Conservation (phyloP, 139 green algal species). For the Micractinium conductrix region DNA sequence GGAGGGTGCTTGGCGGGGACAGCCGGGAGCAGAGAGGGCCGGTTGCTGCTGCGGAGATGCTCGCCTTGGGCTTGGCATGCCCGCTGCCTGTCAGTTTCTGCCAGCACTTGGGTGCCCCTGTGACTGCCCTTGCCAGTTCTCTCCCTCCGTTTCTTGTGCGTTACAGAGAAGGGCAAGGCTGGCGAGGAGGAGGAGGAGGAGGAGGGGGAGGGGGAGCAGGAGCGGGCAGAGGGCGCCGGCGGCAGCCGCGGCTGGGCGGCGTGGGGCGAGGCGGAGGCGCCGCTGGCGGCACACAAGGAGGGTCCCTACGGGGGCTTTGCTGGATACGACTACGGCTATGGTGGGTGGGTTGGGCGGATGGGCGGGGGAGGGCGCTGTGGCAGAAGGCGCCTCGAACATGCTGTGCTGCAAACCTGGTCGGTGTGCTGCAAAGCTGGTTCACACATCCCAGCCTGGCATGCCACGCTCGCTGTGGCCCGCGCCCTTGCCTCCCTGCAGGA, state of each 20-base stretch:
- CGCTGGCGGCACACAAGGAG: not conserved
- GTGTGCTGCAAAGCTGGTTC: too few relatives aligned
- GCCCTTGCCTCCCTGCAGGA: too few relatives aligned
- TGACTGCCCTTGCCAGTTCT: not conserved
- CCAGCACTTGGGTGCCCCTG: not conserved
- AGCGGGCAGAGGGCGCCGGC: not conserved
- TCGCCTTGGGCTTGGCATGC: too few relatives aligned
- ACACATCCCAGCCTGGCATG: too few relatives aligned
- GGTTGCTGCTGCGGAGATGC: too few relatives aligned
- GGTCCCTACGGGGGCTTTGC: not conserved
- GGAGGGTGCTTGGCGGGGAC: too few relatives aligned
- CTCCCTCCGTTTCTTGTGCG: not conserved
- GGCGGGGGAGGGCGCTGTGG: not conserved
- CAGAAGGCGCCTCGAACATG: too few relatives aligned
- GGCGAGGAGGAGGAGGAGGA: not conserved
- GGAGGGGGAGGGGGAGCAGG: constrained; percentile 5
- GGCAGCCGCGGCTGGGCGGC: not conserved
- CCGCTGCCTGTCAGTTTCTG: too few relatives aligned
- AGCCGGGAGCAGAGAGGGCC: too few relatives aligned
- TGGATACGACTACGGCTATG: not conserved
- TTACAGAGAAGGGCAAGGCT: constrained; percentile 26
- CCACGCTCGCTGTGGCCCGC: too few relatives aligned
- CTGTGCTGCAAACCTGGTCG: too few relatives aligned
- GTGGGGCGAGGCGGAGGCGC: not conserved
- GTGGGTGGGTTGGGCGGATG: not conserved